Percentiles rank a stretch among this genome's conserved stretches.
These are phyloP conservation scores for Pleurotus tuber-regium DNA, from an alignment of 768 basidiomycete genomes.

Conservation along the genomic window DNA sequence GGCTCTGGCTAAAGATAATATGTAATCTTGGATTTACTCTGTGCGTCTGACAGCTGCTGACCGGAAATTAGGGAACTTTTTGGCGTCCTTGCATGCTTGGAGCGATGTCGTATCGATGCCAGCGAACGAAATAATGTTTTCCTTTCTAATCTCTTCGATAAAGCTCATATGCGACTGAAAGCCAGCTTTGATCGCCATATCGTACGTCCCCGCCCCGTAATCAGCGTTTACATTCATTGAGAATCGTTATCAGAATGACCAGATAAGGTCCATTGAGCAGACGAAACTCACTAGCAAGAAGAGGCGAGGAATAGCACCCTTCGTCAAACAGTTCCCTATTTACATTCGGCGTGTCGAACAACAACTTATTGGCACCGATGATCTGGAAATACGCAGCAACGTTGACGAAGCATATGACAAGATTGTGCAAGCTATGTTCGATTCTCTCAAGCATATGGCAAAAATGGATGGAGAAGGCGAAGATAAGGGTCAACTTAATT, in stretches of 20 bases:
- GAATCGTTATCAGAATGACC: slow-evolving; percentile 59
- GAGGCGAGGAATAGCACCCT: slow-evolving; percentile 87
- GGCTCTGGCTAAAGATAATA: slow-evolving; percentile 68
- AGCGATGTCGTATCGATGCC: slow-evolving; percentile 72
- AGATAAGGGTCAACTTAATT: slow-evolving; percentile 96
- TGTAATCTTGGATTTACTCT: slow-evolving; percentile 44
- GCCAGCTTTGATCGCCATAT: slow-evolving; percentile 76
- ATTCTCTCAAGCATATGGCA: slow-evolving; percentile 91
- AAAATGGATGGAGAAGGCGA: slow-evolving; percentile 92
- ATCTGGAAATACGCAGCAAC: slow-evolving; percentile 69
- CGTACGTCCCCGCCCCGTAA: slow-evolving; percentile 35
- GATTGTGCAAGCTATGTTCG: slow-evolving; percentile 90
- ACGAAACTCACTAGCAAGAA: slow-evolving; percentile 92
- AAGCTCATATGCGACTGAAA: slow-evolving; percentile 77
- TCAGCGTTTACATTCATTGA: background rate
- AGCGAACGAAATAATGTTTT: slow-evolving; percentile 81
- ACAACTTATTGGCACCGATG: slow-evolving; percentile 77
- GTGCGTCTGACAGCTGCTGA: background rate
- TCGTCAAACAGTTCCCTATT: slow-evolving; percentile 89
- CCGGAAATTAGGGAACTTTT: slow-evolving; percentile 66
- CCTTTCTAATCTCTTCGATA: slow-evolving; percentile 68
- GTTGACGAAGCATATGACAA: slow-evolving; percentile 86
- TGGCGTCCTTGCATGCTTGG: slow-evolving; percentile 76
- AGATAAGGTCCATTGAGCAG: slow-evolving; percentile 84
- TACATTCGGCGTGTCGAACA: slow-evolving; percentile 83